A percentile compares a stretch with the other conserved stretches of the same genome.
Conservation (phyloP, 75 land plant genomes). For the Pinus taeda region DNA sequence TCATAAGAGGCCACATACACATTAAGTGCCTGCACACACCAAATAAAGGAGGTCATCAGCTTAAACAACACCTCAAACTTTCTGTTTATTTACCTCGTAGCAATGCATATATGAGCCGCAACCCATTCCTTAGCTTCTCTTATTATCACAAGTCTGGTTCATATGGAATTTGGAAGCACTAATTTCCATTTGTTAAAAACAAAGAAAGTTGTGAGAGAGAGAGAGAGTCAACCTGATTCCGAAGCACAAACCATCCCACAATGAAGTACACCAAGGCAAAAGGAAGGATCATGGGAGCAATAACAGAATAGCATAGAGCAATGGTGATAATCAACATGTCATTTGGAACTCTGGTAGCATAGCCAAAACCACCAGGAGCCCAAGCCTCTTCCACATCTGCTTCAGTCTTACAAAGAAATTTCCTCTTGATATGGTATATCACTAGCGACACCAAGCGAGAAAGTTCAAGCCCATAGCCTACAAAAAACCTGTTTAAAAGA, state of each 20-base stretch:
- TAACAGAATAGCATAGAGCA: slow-evolving; percentile 6
- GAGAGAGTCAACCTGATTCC: no score
- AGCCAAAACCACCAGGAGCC: slow-evolving; percentile 71
- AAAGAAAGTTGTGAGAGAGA: not conserved
- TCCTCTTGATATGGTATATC: slow-evolving; percentile 49
- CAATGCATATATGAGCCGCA: not conserved
- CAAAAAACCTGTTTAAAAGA: slow-evolving; percentile 66
- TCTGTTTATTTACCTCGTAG: not conserved
- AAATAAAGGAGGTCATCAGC: no score
- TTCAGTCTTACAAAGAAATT: slow-evolving; percentile 83
- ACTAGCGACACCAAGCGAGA: no score
- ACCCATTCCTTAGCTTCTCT: no score
- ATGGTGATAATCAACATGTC: slow-evolving; percentile 87
- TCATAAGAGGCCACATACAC: slow-evolving; percentile 82
- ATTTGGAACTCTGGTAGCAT: slow-evolving; percentile 68
- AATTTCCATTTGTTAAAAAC: not conserved
- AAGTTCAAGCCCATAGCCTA: slow-evolving; percentile 1
- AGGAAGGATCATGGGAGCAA: slow-evolving; percentile 79
- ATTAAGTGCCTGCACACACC: slow-evolving; percentile 23
- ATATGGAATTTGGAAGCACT: not conserved
- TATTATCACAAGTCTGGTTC: not conserved
- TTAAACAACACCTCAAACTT: no score
- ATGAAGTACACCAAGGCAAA: slow-evolving; percentile 82
- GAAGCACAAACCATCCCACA: slow-evolving; percentile 28
- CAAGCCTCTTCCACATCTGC: slow-evolving; percentile 79